A percentile compares a stretch with the other conserved stretches of the same genome.
phyloP scores from a whole-genome alignment of 129 eudicot species.

The Lactuca saligna region DNA sequence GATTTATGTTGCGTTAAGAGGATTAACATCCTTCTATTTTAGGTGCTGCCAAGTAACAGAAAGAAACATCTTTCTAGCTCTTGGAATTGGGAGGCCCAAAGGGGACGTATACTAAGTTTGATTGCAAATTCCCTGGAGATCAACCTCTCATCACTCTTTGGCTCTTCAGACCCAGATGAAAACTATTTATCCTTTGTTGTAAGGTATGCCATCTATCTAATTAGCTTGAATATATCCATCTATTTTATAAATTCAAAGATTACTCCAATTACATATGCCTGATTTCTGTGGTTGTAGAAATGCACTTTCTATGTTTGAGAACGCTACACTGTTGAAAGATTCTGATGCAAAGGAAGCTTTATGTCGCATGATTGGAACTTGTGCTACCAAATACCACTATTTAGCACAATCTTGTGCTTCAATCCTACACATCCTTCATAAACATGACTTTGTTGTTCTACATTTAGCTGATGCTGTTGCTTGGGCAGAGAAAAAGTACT shows the following conservation, averaged over 20 bases:
- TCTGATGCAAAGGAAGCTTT: slow-evolving; percentile 82
- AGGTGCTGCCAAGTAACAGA: slow-evolving; percentile 62
- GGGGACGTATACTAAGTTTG: slow-evolving; percentile 70
- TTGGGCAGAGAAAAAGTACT: slow-evolving; percentile 83
- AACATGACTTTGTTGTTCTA: slow-evolving; percentile 72
- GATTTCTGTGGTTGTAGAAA: slow-evolving; percentile 50
- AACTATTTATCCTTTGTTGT: slow-evolving; percentile 77
- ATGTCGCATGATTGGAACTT: slow-evolving; percentile 84
- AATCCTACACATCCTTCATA: slow-evolving; percentile 78
- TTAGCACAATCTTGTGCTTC: slow-evolving; percentile 88
- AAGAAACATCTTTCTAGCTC: slow-evolving; percentile 64
- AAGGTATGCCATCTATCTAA: slow-evolving; percentile 48
- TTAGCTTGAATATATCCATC: neutral
- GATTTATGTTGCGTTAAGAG: neutral
- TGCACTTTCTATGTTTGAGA: slow-evolving; percentile 79
- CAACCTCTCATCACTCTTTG: slow-evolving; percentile 86
- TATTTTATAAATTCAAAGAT: neutral
- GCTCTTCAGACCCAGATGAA: slow-evolving; percentile 91
- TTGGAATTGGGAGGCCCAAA: slow-evolving; percentile 92
- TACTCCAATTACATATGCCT: slow-evolving; percentile 11
- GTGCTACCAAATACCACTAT: slow-evolving; percentile 85
- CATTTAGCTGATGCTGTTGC: slow-evolving; percentile 87
- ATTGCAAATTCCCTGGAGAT: slow-evolving; percentile 90
- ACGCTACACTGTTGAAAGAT: slow-evolving; percentile 66
- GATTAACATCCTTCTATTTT: slow-evolving; percentile 3